phyloP scores from a whole-genome alignment of 2,329 filamentous ascomycete species.

The Beauveria sp. region DNA sequence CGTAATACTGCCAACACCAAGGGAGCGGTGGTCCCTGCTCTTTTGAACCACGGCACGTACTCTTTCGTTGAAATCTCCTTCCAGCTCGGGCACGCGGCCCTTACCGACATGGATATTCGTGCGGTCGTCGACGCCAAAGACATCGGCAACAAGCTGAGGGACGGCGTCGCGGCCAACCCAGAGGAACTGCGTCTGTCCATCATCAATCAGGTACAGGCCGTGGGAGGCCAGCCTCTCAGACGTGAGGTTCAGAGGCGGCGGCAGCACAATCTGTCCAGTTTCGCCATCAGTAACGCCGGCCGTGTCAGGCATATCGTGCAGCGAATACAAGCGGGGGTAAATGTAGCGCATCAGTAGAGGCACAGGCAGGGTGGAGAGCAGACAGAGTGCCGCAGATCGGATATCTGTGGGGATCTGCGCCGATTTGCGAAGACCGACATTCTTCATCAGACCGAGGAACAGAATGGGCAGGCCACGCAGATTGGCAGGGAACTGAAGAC shows the following conservation, averaged over 20 bases:
- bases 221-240: slow-evolving; percentile 83
- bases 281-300: slow-evolving; percentile 78
- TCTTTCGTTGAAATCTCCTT: slow-evolving; percentile 94
- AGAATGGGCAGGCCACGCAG: slow-evolving; percentile 79
- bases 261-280: slow-evolving; percentile 83
- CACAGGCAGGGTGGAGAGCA: slow-evolving; percentile 87
- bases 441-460: slow-evolving; percentile 93
- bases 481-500: slow-evolving; percentile 90
- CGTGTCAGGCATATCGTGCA: slow-evolving; percentile 94
- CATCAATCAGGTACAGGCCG: slow-evolving; percentile 92
- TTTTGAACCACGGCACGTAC: slow-evolving; percentile 87
- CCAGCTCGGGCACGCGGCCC: slow-evolving; percentile 74
- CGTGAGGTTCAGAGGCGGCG: slow-evolving; percentile 76
- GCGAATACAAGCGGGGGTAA: slow-evolving; percentile 74
- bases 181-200: slow-evolving; percentile 94
- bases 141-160: slow-evolving; percentile 77
- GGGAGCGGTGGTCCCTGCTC: slow-evolving; percentile 77
- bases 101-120: slow-evolving; percentile 87
- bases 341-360: slow-evolving; percentile 91
- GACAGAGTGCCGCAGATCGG: slow-evolving; percentile 82
- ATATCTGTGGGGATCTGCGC: slow-evolving; percentile 92
- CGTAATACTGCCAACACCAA: slow-evolving; percentile 87
- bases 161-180: slow-evolving; percentile 94
- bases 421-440: slow-evolving; percentile 86
- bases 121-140: slow-evolving; percentile 82